Conservation (phyloP, 331 rosid genomes). For the Saraca asoca region DNA sequence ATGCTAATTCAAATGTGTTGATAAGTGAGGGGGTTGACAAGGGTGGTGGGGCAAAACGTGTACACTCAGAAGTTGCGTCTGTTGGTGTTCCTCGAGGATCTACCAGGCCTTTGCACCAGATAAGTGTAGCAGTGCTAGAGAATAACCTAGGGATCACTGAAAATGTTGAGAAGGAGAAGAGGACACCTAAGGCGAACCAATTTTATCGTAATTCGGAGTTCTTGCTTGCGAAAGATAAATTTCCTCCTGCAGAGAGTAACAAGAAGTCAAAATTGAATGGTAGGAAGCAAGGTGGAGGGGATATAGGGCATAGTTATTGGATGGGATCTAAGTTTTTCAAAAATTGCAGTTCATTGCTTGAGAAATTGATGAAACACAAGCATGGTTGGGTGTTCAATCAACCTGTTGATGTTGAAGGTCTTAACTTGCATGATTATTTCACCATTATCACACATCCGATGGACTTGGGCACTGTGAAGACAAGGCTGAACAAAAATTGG, state of each 20-base stretch:
- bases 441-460: conserved; percentile 74
- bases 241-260: conserved; percentile 85
- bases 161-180: conserved; percentile 85
- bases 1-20: conserved; percentile 38
- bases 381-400: conserved; percentile 88
- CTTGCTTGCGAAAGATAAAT: conserved; percentile 84
- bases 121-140: conserved; percentile 62
- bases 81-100: conserved; percentile 54
- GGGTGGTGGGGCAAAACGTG: conserved; percentile 52
- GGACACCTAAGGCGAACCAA: conserved; percentile 94
- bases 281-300: conserved; percentile 71
- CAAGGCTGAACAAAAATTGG: conserved; percentile 82
- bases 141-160: conserved; percentile 68
- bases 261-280: conserved; percentile 76
- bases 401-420: conserved; percentile 73
- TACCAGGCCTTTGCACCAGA: conserved; percentile 59
- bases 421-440: conserved; percentile 88
- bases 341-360: conserved; percentile 89
- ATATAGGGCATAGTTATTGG: conserved; percentile 48
- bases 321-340: conserved; percentile 69
- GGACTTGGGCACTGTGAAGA: conserved; percentile 92
- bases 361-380: conserved; percentile 88
- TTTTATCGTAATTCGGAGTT: conserved; percentile 84
- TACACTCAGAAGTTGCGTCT: conserved; percentile 69
- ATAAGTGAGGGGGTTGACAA: conserved; percentile 46